phyloP scores from a whole-genome alignment of 768 basidiomycete species.

The Serendipita indica region DNA sequence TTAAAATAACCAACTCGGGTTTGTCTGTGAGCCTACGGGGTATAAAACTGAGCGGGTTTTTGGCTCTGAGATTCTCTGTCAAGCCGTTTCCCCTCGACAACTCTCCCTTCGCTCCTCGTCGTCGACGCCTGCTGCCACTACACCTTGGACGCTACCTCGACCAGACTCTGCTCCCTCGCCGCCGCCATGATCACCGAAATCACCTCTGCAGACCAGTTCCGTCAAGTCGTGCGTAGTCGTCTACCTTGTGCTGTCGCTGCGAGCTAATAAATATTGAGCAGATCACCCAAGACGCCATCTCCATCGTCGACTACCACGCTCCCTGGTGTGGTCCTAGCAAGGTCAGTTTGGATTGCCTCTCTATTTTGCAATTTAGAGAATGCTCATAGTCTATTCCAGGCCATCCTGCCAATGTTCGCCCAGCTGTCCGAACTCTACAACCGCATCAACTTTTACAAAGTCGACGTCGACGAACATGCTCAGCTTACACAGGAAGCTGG shows the following conservation, averaged over 20 bases:
- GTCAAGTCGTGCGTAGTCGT: not conserved
- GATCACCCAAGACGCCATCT: conserved; percentile 3
- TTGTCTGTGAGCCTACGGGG: too few species aligned
- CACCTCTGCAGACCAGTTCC: conserved; percentile 1
- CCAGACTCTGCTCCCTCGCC: not conserved
- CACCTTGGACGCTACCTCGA: not conserved
- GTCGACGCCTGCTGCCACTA: too few species aligned
- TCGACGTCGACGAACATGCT: conserved; percentile 18
- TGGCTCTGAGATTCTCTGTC: too few species aligned
- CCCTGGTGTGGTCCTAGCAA: not conserved
- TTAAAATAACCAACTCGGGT: too few species aligned
- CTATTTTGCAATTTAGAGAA: too few species aligned
- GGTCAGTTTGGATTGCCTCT: not conserved
- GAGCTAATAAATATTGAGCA: not conserved
- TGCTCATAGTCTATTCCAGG: too few species aligned
- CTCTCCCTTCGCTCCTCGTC: too few species aligned
- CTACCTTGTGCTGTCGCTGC: not conserved
- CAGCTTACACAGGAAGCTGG: conserved; percentile 12
- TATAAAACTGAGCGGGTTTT: too few species aligned
- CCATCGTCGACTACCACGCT: conserved; percentile 5
- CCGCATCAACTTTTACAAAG: conserved; percentile 17
- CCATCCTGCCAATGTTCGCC: conserved; percentile 18
- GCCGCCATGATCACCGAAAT: conserved; percentile 8
- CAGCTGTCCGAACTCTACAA: conserved; percentile 13
- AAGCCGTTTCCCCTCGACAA: too few species aligned